A percentile compares a stretch with the other conserved stretches of the same genome.
Evolutionary conservation across 345 rosid genomes (phyloP).

Genomic region (Hibiscus mutabilis): DNA sequence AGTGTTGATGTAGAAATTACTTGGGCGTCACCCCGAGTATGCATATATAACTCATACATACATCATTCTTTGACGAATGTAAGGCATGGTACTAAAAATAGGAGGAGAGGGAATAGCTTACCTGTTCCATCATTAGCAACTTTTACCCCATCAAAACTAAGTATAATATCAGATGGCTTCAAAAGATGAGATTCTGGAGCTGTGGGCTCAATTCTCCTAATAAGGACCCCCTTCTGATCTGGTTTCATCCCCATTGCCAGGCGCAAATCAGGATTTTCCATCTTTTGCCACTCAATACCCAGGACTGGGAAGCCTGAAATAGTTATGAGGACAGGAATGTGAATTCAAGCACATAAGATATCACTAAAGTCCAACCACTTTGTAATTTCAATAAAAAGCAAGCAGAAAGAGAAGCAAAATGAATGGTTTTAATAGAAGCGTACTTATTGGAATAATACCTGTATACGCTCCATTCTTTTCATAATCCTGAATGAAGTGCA

Average conservation of each 20-base stretch:
- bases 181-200: slow-evolving; percentile 76
- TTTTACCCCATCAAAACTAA: slow-evolving; percentile 77
- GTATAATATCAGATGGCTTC: slow-evolving; percentile 73
- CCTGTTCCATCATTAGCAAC: slow-evolving; percentile 98
- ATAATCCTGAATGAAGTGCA: slow-evolving; percentile 78
- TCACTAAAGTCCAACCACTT: slow-evolving; percentile 6
- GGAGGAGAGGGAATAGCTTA: slow-evolving; percentile 12
- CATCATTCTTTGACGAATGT: background rate
- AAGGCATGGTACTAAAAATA: background rate
- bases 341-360: background rate
- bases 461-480: slow-evolving; percentile 84
- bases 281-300: slow-evolving; percentile 99
- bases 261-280: slow-evolving; percentile 92
- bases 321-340: slow-evolving; percentile 12
- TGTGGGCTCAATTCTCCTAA: slow-evolving; percentile 90
- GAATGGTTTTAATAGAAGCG: background rate
- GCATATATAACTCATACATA: background rate
- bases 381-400: slow-evolving; percentile 2
- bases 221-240: slow-evolving; percentile 82
- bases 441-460: slow-evolving; percentile 31
- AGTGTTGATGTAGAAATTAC: background rate
- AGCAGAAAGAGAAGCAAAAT: background rate
- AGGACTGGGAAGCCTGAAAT: slow-evolving; percentile 67
- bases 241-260: slow-evolving; percentile 72
- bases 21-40: background rate